A percentile compares a stretch with the other conserved stretches of the same genome.
phyloP scores from a whole-genome alignment of 768 basidiomycete genomes.

The Russula compacta region DNA sequence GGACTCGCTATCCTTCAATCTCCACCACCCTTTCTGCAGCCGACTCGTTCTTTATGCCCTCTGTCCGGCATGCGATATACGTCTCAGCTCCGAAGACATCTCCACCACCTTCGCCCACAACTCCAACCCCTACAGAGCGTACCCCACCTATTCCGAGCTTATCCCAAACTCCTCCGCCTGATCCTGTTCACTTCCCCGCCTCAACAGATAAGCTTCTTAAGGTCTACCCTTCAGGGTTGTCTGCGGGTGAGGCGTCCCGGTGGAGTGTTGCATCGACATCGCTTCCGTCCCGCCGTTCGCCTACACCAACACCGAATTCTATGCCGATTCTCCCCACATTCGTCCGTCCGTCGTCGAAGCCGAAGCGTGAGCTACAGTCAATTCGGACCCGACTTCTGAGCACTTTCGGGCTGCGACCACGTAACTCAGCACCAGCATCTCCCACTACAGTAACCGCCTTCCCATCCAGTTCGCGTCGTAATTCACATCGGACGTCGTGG shows the following conservation, averaged over 20 bases:
- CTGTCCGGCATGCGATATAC: slow-evolving; percentile 15
- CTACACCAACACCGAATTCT: slow-evolving; percentile 15
- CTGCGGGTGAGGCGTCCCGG: slow-evolving; percentile 11
- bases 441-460: not conserved
- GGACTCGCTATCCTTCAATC: slow-evolving; percentile 19
- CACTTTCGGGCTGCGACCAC: slow-evolving; percentile 15
- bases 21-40: slow-evolving; percentile 19
- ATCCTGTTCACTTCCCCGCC: not conserved
- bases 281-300: slow-evolving; percentile 4
- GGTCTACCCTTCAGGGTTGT: slow-evolving; percentile 15
- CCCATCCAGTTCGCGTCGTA: not conserved
- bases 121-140: slow-evolving; percentile 10
- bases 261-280: slow-evolving; percentile 20
- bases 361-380: slow-evolving; percentile 10
- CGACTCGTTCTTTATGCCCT: slow-evolving; percentile 5
- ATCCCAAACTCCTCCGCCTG: not conserved
- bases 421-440: slow-evolving; percentile 9
- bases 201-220: slow-evolving; percentile 8
- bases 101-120: slow-evolving; percentile 12
- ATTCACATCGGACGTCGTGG: slow-evolving; percentile 9
- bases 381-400: slow-evolving; percentile 19
- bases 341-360: not conserved
- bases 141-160: not conserved
- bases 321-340: slow-evolving; percentile 8
- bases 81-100: not conserved